Conservation (phyloP, 169 alveolate species). For the Plasmodium relictum region DNA sequence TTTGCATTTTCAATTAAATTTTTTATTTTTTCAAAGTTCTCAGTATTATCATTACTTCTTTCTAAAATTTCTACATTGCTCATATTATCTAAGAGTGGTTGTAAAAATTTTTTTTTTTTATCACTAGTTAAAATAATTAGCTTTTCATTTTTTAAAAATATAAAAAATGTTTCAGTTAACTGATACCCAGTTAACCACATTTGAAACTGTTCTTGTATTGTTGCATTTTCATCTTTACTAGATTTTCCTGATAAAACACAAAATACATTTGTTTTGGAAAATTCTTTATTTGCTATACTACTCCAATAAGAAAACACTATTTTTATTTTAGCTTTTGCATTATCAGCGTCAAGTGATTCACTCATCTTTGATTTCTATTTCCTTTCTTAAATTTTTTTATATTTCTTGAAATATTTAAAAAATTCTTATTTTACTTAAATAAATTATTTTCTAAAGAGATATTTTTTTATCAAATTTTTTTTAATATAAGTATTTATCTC, state of each 20-base stretch:
- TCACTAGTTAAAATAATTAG: conserved; percentile 89
- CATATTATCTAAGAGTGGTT: conserved; percentile 40
- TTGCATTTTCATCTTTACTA: conserved; percentile 65
- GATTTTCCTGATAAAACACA: conserved; percentile 66
- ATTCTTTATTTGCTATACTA: conserved; percentile 6
- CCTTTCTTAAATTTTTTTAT: no score
- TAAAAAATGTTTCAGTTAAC: conserved; percentile 91
- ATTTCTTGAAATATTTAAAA: no score
- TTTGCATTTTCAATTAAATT: conserved; percentile 1
- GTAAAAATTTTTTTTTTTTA: conserved; percentile 84
- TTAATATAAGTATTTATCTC: no score
- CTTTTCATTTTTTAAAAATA: conserved; percentile 85
- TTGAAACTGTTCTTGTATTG: conserved; percentile 78
- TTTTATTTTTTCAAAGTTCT: conserved; percentile 36
- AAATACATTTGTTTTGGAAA: conserved; percentile 18
- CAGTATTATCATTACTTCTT: conserved; percentile 40
- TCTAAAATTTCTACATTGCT: conserved; percentile 31
- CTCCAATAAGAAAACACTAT: conserved; percentile 61
- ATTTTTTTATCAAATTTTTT: no score
- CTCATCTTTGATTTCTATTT: neutral
- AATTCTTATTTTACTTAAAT: no score
- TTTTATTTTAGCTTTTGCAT: conserved; percentile 47
- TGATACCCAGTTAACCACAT: conserved; percentile 93
- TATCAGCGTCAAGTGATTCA: conserved; percentile 47
- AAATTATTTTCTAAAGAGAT: no score